Base-by-base conservation (phyloP, 345 rosid species). In the Brassica carinata region DNA sequence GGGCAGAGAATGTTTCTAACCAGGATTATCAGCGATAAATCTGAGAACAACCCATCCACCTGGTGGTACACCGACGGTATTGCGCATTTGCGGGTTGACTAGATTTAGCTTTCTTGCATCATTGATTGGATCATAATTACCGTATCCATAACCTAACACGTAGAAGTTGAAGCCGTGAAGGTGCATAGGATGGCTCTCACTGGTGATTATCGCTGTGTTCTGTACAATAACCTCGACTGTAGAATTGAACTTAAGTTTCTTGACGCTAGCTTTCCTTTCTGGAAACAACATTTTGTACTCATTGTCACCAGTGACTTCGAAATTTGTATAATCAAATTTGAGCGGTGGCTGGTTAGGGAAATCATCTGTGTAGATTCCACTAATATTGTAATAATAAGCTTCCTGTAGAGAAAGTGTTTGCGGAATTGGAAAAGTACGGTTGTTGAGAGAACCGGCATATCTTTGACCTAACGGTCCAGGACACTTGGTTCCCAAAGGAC, bases 131-230 rank as follows among this genome's bases (percentile, higher is more conserved):
- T 95, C 78, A 68, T 78, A 95, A 77, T 95, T 93, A 27, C 98
- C 97, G 71, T 91, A 93, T 8, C 96, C 98, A 74, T 89, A 94
- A 58, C 90, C 96, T 74, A 95, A 2, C 2, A 95, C 91, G 63
- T 90, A 84, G 79, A 95, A 95, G 67, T 93, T 85, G 57, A 84
- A 85, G 2, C 99, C 96, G n/a, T 95, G 99, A 59, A 95, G 40
- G 66, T 95, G 99, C 81, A 93, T 93, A 0, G 98, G 99, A 23
- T 95, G 99, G 63, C 85, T 90, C 86, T 95, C 99, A 0, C 65
- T 5, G 0, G 45, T 80, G 2, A 92, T 0, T 27, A 93, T n/a
- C 5, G 86, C 89, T 0, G 95, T 93, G 86, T 95, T 86, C 62
- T 95, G 98, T 10, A 91, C 13, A 67, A 93, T 81, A 3, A 93